Conservation (phyloP, 495 filamentous ascomycete genomes). For the Aspergillus taichungensis region DNA sequence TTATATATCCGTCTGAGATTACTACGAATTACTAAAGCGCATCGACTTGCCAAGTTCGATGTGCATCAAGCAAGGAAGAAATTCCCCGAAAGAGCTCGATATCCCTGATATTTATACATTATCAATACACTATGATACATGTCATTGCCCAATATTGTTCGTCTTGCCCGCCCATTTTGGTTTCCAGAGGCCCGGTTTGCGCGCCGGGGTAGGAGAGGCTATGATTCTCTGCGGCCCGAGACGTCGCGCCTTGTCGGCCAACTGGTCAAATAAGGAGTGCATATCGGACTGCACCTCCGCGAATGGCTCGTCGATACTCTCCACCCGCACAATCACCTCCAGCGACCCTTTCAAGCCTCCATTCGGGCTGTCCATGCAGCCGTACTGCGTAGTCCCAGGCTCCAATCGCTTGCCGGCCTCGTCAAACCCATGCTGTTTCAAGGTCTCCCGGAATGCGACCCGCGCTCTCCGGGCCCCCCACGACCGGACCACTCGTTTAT, state of each 20-base stretch:
- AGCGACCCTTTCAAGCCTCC: constrained; percentile 17
- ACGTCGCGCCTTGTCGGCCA: neutral
- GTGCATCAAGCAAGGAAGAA: neutral
- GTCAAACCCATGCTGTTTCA: constrained; percentile 49
- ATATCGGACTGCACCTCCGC: constrained; percentile 19
- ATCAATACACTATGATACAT: too few species aligned
- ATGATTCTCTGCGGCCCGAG: too few species aligned
- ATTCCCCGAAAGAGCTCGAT: neutral
- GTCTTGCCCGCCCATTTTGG: too few species aligned
- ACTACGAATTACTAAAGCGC: too few species aligned
- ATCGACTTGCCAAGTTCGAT: too few species aligned
- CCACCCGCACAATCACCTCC: constrained; percentile 15
- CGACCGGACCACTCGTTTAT: constrained; percentile 44
- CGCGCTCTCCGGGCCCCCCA: constrained; percentile 41
- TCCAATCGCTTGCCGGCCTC: constrained; percentile 33
- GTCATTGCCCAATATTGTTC: too few species aligned
- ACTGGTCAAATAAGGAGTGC: constrained; percentile 8
- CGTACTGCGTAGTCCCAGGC: neutral
- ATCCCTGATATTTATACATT: too few species aligned
- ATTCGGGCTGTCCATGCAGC: neutral
- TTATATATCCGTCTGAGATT: too few species aligned
- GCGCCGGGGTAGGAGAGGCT: too few species aligned
- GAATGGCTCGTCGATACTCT: constrained; percentile 11
- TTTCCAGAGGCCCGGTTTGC: too few species aligned
- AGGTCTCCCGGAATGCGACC: constrained; percentile 44